Conservation (phyloP, 805 yeast species). For the Yarrowia divulgata region DNA sequence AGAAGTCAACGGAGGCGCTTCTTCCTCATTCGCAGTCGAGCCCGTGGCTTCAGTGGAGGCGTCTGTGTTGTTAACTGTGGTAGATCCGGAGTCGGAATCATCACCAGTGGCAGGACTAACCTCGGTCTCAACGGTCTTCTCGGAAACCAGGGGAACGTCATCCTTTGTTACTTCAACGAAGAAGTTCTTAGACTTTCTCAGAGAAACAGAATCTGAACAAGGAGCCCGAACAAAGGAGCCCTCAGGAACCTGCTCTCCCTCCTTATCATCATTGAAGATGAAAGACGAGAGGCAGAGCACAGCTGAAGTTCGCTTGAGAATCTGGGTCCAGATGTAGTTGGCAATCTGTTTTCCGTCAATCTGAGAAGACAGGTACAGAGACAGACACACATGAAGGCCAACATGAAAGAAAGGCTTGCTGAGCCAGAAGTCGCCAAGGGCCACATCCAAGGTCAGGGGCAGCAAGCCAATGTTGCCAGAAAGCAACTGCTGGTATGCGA, state of each 20-base stretch:
- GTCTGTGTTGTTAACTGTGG: neutral
- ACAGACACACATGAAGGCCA: conserved; percentile 40
- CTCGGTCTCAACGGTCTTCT: conserved; percentile 51
- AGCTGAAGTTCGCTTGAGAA: conserved; percentile 62
- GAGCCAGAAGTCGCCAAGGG: conserved; percentile 40
- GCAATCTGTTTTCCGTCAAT: conserved; percentile 40
- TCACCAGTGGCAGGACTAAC: neutral
- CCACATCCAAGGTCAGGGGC: conserved; percentile 47
- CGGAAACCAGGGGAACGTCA: conserved; percentile 62
- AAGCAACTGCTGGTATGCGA: conserved; percentile 49
- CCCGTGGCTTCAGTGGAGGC: conserved; percentile 47
- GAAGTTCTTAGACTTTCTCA: conserved; percentile 62
- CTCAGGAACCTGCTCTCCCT: conserved; percentile 63
- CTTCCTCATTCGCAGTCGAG: conserved; percentile 47
- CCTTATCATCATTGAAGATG: conserved; percentile 63
- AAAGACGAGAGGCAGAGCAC: conserved; percentile 81
- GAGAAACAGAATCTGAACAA: conserved; percentile 74
- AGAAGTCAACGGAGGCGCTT: conserved; percentile 17
- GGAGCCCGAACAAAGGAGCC: conserved; percentile 90
- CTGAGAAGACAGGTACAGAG: conserved; percentile 36
- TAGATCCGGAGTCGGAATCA: neutral
- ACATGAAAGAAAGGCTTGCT: conserved; percentile 20
- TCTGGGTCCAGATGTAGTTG: conserved; percentile 61
- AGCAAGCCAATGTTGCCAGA: conserved; percentile 10
- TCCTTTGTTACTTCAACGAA: conserved; percentile 85